Conservation (phyloP, 2,329 filamentous ascomycete genomes). For the Talaromyces sp. region DNA sequence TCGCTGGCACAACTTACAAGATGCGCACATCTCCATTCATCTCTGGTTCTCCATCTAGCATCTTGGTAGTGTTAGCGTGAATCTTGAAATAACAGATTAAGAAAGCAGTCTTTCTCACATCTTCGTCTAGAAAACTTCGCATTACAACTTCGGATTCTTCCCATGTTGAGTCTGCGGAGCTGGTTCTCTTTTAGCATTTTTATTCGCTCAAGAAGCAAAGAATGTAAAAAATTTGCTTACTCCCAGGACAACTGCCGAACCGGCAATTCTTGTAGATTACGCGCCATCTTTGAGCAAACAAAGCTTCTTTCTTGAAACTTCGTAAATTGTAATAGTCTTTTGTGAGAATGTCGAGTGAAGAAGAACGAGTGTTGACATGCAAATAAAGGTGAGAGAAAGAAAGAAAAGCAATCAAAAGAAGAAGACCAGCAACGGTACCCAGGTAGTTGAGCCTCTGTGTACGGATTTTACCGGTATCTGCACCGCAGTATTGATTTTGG, state of each 20-base stretch:
- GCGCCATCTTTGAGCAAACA: not conserved
- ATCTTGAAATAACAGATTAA: not conserved
- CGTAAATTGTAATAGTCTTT: not conserved
- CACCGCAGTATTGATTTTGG: not conserved
- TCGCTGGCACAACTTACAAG: not conserved
- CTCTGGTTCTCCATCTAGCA: not conserved
- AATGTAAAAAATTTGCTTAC: not conserved
- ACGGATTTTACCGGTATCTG: not conserved
- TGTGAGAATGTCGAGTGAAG: not conserved
- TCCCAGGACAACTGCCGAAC: not conserved
- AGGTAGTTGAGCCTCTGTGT: not conserved
- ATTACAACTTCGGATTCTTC: not conserved
- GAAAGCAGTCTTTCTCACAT: not conserved
- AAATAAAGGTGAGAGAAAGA: not conserved
- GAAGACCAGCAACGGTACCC: not conserved
- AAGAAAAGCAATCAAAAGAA: not conserved
- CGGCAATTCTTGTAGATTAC: not conserved
- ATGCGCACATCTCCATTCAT: not conserved
- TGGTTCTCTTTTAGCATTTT: not conserved
- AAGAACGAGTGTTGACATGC: not conserved
- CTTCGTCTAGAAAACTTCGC: not conserved
- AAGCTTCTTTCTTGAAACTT: not conserved
- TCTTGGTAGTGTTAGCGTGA: not conserved
- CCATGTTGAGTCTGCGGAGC: not conserved
- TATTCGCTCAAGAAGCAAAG: not conserved